Base-by-base conservation (phyloP, 1,284 basidiomycete genomes). In the Apiotrichum brassicae region DNA sequence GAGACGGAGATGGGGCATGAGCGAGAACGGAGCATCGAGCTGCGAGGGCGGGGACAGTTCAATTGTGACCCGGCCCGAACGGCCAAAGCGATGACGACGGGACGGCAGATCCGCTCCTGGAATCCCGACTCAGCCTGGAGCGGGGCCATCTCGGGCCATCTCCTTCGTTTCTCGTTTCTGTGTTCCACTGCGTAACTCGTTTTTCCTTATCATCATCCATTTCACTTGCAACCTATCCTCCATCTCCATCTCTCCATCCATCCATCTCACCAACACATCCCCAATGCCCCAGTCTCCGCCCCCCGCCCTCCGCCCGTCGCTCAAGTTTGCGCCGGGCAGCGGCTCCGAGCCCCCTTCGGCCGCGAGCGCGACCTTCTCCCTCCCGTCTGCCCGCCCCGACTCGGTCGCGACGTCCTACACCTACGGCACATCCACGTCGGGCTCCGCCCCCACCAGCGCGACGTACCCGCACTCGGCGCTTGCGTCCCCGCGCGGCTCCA, bases 241-340 rank as follows among this genome's bases (percentile, higher is more conserved):
- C 33, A 34, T n/a, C 9, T 18, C 44, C 34, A 26, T 20, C 14
- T 23, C 35, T 19, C 23, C 24, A 24, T 26, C 24, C 28, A 30
- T 30, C 28, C 28, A 14, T 30, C 8, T 30, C 28, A 7, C 28
- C 8, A 7, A 14, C 33, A 13, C 44, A n/a, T n/a, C 22, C 16
- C 13, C 38, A 20, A 32, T 34, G 36, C 3, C 14, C 26, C 18
- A 16, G 26, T 11, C 28, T 6, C 23, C 40, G n/a, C 20, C 34
- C 25, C 35, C 25, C 6, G n/a, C 45, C 26, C 41, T 53, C 23
- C 51, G 51, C 24, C 42, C 51, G 6, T 42, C 51, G 33, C 36
- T 53, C 41, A 53, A 53, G 51, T 48, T 35, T 14, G 35, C 43
- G 19, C 22, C 22, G 12, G 19, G 8, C 28, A 7, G 9, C 36